These are phyloP conservation scores for Trypanosoma scelopori DNA, from an alignment of 208 protist genomes.

Conservation along the genomic window DNA sequence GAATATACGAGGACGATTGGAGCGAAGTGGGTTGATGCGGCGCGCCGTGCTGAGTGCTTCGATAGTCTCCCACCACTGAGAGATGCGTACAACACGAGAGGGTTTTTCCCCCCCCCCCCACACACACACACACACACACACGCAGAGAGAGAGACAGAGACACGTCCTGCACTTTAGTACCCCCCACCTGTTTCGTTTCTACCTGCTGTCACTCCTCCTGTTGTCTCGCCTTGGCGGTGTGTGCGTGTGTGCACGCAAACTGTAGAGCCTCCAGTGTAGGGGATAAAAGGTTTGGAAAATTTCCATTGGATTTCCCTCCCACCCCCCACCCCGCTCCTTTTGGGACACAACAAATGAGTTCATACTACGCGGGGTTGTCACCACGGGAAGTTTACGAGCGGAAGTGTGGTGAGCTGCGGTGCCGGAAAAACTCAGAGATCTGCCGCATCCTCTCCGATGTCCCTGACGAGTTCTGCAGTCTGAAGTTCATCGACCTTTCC, in stretches of 20 bases:
- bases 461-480: conserved; percentile 60
- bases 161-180: too few species aligned
- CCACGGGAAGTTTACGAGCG: conserved; percentile 77
- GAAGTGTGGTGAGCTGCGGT: conserved; percentile 63
- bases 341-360: conserved; percentile 25
- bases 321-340: too few species aligned
- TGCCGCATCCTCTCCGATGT: conserved; percentile 44
- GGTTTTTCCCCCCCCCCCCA: too few species aligned
- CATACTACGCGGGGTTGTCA: conserved; percentile 58
- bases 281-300: too few species aligned
- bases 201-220: too few species aligned
- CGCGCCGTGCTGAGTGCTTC: not conserved
- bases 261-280: too few species aligned
- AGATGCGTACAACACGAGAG: not conserved
- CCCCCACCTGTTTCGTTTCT: too few species aligned
- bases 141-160: too few species aligned
- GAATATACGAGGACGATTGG: conserved; percentile 12
- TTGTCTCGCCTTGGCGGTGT: too few species aligned
- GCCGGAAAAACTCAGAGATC: conserved; percentile 64
- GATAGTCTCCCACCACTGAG: not conserved
- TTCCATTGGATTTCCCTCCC: too few species aligned
- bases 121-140: too few species aligned
- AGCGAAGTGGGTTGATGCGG: not conserved
- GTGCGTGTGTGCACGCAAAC: too few species aligned
- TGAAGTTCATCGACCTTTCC: conserved; percentile 70